Evolutionary conservation across 2,329 filamentous ascomycete genomes (phyloP).

Genomic region (Microcyclosporella mali): DNA sequence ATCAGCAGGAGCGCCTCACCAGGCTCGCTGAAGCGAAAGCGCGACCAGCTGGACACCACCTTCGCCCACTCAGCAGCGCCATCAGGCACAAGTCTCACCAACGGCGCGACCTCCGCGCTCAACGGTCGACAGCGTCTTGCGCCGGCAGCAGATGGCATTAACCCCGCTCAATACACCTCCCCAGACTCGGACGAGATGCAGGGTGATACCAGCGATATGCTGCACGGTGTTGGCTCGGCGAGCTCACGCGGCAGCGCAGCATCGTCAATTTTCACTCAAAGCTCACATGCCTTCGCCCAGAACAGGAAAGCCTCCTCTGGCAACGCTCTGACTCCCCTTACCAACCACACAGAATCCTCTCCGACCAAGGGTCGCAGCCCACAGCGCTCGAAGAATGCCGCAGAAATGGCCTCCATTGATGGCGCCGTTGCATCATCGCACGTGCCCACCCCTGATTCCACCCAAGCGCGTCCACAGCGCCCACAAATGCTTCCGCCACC

Average conservation of each 20-base stretch:
- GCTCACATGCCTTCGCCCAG: constrained; percentile 47
- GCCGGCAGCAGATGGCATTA: constrained; percentile 7
- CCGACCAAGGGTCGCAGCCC: constrained; percentile 55
- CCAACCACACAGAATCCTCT: constrained; percentile 57
- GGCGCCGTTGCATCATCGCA: constrained; percentile 19
- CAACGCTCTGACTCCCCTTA: constrained; percentile 58
- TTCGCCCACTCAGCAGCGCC: constrained; percentile 11
- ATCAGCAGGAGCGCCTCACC: constrained; percentile 19
- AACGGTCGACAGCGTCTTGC: neutral
- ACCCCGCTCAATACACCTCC: constrained; percentile 23
- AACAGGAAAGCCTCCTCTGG: constrained; percentile 50
- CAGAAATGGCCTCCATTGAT: constrained; percentile 24
- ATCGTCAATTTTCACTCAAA: constrained; percentile 64
- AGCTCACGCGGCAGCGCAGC: constrained; percentile 64
- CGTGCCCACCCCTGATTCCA: constrained; percentile 23
- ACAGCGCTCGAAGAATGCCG: constrained; percentile 20
- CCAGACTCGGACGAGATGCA: constrained; percentile 28
- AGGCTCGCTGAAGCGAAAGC: constrained; percentile 27
- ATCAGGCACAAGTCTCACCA: constrained; percentile 4
- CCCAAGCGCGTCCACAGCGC: constrained; percentile 36
- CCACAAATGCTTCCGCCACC: constrained; percentile 46
- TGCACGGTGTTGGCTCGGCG: constrained; percentile 65
- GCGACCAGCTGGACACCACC: constrained; percentile 7
- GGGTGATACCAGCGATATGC: constrained; percentile 53
- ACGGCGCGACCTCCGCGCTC: constrained; percentile 4